Evolutionary conservation across 1,284 basidiomycete genomes (phyloP).

Genomic region (Puccinia hordei): DNA sequence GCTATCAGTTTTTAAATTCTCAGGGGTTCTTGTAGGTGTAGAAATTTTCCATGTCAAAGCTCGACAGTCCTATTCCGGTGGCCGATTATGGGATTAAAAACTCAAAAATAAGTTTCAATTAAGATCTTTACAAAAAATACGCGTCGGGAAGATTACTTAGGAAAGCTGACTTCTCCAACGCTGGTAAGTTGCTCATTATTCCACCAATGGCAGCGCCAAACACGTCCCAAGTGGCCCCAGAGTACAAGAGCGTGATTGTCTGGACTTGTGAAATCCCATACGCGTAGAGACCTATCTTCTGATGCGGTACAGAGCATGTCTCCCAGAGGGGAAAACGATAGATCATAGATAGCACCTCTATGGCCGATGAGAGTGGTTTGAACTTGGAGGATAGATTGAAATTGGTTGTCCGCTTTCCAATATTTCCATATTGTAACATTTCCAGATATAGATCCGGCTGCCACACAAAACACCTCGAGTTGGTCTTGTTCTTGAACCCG

Average conservation of each 20-base stretch:
- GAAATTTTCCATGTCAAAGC: slow-evolving; percentile 20
- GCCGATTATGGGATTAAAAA: not conserved
- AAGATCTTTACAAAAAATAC: not conserved
- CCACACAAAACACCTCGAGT: not conserved
- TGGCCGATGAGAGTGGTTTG: slow-evolving; percentile 15
- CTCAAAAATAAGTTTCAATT: not conserved
- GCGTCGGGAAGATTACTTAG: not conserved
- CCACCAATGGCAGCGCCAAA: slow-evolving; percentile 24
- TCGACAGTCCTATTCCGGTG: slow-evolving; percentile 13
- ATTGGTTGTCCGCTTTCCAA: not conserved
- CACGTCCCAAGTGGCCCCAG: slow-evolving; percentile 14
- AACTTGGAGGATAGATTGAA: not conserved
- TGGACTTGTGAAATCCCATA: slow-evolving; percentile 12
- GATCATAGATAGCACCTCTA: slow-evolving; percentile 13
- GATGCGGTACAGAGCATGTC: slow-evolving; percentile 14
- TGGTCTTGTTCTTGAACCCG: not conserved
- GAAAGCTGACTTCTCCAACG: slow-evolving; percentile 25
- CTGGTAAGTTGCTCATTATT: slow-evolving; percentile 19
- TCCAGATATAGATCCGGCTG: slow-evolving; percentile 13
- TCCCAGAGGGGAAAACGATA: not conserved
- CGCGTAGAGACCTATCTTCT: slow-evolving; percentile 12
- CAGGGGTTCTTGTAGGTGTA: not conserved
- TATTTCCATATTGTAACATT: slow-evolving; percentile 11
- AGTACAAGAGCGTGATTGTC: not conserved
- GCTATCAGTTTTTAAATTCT: not conserved